These are phyloP conservation scores for Cladobotryum protrusum DNA, from an alignment of 2,329 filamentous ascomycete species.

Conservation along the genomic window DNA sequence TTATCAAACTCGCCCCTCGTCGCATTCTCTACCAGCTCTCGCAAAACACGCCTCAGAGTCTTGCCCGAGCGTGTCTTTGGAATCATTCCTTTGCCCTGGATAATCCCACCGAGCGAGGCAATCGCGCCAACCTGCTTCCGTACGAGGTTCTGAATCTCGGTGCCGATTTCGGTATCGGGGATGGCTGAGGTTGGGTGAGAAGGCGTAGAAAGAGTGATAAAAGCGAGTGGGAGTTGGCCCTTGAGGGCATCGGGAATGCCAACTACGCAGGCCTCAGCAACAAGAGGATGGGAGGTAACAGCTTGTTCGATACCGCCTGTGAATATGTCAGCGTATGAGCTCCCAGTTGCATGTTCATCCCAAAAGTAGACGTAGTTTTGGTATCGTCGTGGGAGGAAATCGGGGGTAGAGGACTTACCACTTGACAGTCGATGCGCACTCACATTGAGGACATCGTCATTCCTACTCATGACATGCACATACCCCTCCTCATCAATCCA, in stretches of 20 bases:
- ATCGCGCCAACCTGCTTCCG: slow-evolving; percentile 82
- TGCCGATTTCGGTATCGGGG: slow-evolving; percentile 36
- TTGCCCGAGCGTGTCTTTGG: slow-evolving; percentile 91
- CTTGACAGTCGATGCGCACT: slow-evolving; percentile 87
- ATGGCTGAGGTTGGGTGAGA: slow-evolving; percentile 46
- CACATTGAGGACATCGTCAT: slow-evolving; percentile 92
- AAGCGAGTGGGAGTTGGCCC: slow-evolving; percentile 87
- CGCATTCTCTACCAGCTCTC: slow-evolving; percentile 79
- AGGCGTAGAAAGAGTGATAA: slow-evolving; percentile 53
- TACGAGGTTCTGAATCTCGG: slow-evolving; percentile 67
- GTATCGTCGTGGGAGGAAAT: no score
- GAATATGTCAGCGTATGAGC: slow-evolving; percentile 5
- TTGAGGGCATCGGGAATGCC: slow-evolving; percentile 81
- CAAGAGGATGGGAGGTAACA: slow-evolving; percentile 69
- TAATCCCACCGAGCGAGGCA: slow-evolving; percentile 76
- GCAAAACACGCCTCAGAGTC: slow-evolving; percentile 73
- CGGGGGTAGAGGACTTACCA: slow-evolving; percentile 43
- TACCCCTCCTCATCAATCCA: slow-evolving; percentile 72
- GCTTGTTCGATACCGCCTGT: slow-evolving; percentile 84
- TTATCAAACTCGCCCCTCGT: slow-evolving; percentile 66
- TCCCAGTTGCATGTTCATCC: background rate
- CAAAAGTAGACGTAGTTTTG: background rate
- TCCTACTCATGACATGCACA: slow-evolving; percentile 57
- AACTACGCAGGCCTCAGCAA: slow-evolving; percentile 82
- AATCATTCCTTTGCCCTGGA: slow-evolving; percentile 80